Evolutionary conservation across 2,329 filamentous ascomycete species (phyloP).

Genomic region (Fusarium ambrosium): DNA sequence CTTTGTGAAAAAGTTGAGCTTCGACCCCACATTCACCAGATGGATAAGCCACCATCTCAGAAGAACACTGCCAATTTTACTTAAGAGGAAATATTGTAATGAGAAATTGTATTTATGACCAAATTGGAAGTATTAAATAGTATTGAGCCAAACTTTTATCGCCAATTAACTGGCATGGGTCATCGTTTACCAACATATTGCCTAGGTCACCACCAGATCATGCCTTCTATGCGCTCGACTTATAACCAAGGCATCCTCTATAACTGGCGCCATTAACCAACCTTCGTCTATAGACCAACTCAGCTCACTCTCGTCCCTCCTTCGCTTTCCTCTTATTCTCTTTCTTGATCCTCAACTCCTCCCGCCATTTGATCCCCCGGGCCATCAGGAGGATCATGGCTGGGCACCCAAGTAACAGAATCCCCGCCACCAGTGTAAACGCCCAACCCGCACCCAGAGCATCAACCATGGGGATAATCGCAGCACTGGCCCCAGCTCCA

Average conservation of each 20-base stretch:
- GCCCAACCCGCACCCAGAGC: slow-evolving; percentile 66
- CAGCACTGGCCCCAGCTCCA: slow-evolving; percentile 65
- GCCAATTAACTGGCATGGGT: neutral
- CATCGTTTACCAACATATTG: neutral
- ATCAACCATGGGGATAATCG: slow-evolving; percentile 66
- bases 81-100: too few species aligned
- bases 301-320: neutral
- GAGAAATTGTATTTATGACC: neutral
- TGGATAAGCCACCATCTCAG: neutral
- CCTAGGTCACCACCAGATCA: neutral
- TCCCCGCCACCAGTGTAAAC: slow-evolving; percentile 61
- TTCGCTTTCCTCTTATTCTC: slow-evolving; percentile 38
- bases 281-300: neutral
- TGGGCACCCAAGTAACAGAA: slow-evolving; percentile 58
- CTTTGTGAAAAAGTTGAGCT: slow-evolving; percentile 16
- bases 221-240: neutral
- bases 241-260: neutral
- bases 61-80: neutral
- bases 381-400: slow-evolving; percentile 58
- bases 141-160: neutral
- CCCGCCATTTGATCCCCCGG: slow-evolving; percentile 60
- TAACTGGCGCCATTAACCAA: neutral
- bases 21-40: slow-evolving; percentile 9
- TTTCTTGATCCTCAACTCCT: slow-evolving; percentile 47
- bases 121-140: neutral